phyloP scores from a whole-genome alignment of 306 rosid genomes.

The Rubus idaeus region DNA sequence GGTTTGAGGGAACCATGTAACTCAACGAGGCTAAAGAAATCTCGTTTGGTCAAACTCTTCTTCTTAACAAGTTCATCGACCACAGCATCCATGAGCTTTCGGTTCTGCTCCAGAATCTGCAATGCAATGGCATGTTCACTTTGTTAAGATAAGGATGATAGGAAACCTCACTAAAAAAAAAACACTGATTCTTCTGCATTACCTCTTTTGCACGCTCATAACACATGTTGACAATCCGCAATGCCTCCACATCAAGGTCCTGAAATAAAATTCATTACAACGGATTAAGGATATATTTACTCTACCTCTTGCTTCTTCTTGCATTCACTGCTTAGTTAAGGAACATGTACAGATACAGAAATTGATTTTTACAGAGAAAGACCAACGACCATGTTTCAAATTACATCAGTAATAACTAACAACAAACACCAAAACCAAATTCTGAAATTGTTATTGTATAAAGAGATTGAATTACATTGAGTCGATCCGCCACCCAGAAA shows the following conservation, averaged over 20 bases:
- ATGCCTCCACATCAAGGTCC: conserved; percentile 85
- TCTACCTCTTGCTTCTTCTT: background rate
- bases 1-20: conserved; percentile 62
- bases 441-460: conserved; percentile 16
- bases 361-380: background rate
- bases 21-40: conserved; percentile 65
- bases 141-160: conserved; percentile 2
- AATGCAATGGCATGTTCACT: conserved; percentile 1
- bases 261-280: conserved; percentile 30
- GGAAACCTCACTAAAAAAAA: background rate
- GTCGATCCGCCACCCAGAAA: conserved; percentile 87
- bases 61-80: conserved; percentile 73
- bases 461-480: conserved; percentile 55
- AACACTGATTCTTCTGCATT: background rate
- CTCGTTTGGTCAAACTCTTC: conserved; percentile 81
- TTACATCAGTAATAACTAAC: background rate
- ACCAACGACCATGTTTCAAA: background rate
- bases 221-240: conserved; percentile 59
- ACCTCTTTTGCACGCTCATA: conserved; percentile 93
- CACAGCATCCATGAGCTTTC: conserved; percentile 68
- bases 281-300: background rate
- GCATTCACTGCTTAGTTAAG: background rate
- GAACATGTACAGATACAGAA: background rate
- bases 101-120: conserved; percentile 77
- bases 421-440: background rate